A percentile compares a stretch with the other conserved stretches of the same genome.
These are phyloP conservation scores for Daldinia concentrica DNA, from an alignment of 495 filamentous ascomycete species.

Conservation along the genomic window DNA sequence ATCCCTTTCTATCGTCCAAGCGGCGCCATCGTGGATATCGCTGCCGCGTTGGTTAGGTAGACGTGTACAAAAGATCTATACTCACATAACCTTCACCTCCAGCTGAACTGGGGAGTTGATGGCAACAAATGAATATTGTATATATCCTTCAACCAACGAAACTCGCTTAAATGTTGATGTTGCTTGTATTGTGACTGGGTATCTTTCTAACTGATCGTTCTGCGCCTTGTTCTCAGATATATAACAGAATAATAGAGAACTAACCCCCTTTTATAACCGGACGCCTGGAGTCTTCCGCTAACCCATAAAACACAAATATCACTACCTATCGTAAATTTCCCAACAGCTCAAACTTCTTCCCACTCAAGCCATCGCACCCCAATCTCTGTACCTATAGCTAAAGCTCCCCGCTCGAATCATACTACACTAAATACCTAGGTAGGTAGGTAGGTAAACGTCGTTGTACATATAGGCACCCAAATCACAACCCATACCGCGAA, in stretches of 20 bases:
- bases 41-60: not conserved
- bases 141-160: slow-evolving; percentile 10
- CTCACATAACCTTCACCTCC: not conserved
- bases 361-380: too few relatives aligned
- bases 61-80: slow-evolving; percentile 8
- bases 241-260: not conserved
- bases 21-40: not conserved
- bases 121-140: slow-evolving; percentile 18
- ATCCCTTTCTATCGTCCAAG: not conserved
- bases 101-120: slow-evolving; percentile 18
- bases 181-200: slow-evolving; percentile 31
- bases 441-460: not conserved
- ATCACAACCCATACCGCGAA: slow-evolving; percentile 72
- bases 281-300: not conserved
- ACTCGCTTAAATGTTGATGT: slow-evolving; percentile 4
- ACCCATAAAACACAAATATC: not conserved
- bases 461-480: too few relatives aligned
- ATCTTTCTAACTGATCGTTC: slow-evolving; percentile 25
- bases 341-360: not conserved
- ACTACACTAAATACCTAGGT: not conserved
- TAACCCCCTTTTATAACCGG: not conserved
- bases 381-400: too few relatives aligned
- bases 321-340: not conserved
- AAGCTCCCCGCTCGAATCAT: too few relatives aligned
- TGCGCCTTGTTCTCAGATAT: not conserved